Conservation (phyloP, 208 protist genomes). For the Leishmania braziliensis region DNA sequence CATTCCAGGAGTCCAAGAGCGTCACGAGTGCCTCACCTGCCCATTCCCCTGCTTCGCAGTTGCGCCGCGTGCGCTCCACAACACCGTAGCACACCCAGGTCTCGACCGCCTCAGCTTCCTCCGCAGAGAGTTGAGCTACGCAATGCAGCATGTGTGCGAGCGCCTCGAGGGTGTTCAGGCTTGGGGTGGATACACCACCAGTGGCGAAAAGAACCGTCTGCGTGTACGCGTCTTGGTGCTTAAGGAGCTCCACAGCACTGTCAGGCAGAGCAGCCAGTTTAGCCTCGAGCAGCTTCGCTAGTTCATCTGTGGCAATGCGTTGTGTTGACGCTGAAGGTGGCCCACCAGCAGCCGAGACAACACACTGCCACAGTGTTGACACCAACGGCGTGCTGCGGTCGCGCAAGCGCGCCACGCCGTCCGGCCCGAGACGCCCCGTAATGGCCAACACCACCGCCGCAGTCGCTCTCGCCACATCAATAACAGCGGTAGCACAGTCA, state of each 20-base stretch:
- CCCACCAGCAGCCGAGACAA: background rate
- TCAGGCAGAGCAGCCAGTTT: conserved; percentile 17
- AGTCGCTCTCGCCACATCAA: conserved; percentile 13
- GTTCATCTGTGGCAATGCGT: conserved; percentile 10
- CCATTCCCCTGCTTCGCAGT: conserved; percentile 16
- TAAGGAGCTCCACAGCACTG: conserved; percentile 5
- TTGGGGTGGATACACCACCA: background rate
- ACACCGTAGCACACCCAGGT: conserved; percentile 2
- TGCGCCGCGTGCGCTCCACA: conserved; percentile 1
- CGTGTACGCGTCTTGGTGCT: conserved; percentile 26
- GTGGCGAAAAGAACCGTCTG: conserved; percentile 39
- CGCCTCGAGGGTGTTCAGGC: conserved; percentile 24
- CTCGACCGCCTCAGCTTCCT: conserved; percentile 12
- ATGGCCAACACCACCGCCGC: conserved; percentile 8
- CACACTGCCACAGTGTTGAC: conserved; percentile 13
- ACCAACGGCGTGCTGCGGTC: conserved; percentile 6
- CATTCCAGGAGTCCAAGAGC: conserved; percentile 39
- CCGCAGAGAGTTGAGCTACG: conserved; percentile 21
- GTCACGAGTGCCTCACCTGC: conserved; percentile 19
- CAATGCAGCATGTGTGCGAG: conserved; percentile 30
- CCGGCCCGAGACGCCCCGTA: background rate
- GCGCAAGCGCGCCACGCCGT: conserved; percentile 1
- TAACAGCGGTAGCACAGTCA: background rate
- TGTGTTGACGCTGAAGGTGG: background rate
- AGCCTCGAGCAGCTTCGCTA: conserved; percentile 10